A percentile compares a stretch with the other conserved stretches of the same genome.
phyloP scores from a whole-genome alignment of 1,284 basidiomycete genomes.

The Volvariella volvacea region DNA sequence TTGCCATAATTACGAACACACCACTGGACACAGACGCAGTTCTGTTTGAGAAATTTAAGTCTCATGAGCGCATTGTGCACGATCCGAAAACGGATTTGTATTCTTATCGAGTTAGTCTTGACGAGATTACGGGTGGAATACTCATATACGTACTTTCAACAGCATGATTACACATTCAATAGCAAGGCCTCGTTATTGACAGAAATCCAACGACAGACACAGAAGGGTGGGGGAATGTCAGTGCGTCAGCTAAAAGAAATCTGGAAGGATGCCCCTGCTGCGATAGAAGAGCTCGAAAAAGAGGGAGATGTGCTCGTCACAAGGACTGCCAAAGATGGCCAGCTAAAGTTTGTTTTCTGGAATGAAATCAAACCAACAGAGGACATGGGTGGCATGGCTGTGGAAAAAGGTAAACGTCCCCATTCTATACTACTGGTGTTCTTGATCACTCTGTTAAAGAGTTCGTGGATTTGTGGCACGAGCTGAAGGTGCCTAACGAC shows the following conservation, averaged over 20 bases:
- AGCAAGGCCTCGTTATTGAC: constrained; percentile 77
- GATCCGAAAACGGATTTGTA: constrained; percentile 82
- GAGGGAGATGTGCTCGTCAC: constrained; percentile 86
- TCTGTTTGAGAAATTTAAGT: constrained; percentile 72
- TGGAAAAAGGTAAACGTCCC: constrained; percentile 69
- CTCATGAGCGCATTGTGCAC: constrained; percentile 72
- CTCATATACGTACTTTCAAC: constrained; percentile 2
- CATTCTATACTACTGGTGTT: constrained; percentile 1
- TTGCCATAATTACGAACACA: constrained; percentile 73
- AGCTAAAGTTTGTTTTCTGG: constrained; percentile 85
- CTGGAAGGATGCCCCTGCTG: constrained; percentile 80
- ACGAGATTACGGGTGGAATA: background rate
- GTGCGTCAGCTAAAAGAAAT: constrained; percentile 82
- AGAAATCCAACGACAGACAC: constrained; percentile 75
- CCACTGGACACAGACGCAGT: constrained; percentile 68
- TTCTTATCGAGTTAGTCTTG: constrained; percentile 60
- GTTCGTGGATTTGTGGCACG: constrained; percentile 83
- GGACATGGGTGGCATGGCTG: constrained; percentile 55
- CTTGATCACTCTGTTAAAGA: constrained; percentile 45
- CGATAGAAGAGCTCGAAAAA: constrained; percentile 80
- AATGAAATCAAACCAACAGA: constrained; percentile 80
- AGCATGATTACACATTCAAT: constrained; percentile 86
- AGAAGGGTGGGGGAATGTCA: constrained; percentile 77
- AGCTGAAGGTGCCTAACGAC: constrained; percentile 76
- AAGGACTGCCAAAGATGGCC: constrained; percentile 76